phyloP scores from a whole-genome alignment of 805 yeast genomes.

The Dipodascopsis uninucleata region DNA sequence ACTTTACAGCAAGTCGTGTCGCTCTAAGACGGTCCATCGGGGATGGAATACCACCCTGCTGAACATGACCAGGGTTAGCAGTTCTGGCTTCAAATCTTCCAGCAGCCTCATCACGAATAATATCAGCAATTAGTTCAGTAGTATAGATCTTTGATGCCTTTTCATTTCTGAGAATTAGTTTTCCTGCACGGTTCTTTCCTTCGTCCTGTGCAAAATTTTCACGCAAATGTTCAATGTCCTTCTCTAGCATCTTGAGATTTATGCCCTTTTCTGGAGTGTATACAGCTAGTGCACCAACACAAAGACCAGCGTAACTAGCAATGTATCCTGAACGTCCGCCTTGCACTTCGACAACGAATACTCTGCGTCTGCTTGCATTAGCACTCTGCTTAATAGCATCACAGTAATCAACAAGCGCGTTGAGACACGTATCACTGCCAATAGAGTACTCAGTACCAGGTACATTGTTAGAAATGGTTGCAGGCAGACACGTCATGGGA shows the following conservation, averaged over 20 bases:
- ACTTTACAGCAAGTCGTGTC: constrained; percentile 82
- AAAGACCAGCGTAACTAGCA: constrained; percentile 79
- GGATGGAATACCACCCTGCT: constrained; percentile 94
- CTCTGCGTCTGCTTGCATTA: constrained; percentile 88
- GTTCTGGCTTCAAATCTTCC: constrained; percentile 85
- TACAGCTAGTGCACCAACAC: constrained; percentile 86
- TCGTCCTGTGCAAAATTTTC: constrained; percentile 66
- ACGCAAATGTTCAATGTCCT: constrained; percentile 68
- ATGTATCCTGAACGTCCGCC: constrained; percentile 96
- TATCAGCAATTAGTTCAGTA: constrained; percentile 76
- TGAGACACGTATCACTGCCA: constrained; percentile 94
- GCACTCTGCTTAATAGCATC: constrained; percentile 95
- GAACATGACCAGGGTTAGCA: constrained; percentile 97
- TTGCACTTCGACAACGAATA: constrained; percentile 94
- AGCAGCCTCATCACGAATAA: constrained; percentile 72
- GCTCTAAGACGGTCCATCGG: constrained; percentile 91
- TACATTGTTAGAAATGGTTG: constrained; percentile 94
- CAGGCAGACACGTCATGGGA: constrained; percentile 90
- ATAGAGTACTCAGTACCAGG: constrained; percentile 98
- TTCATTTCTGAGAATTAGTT: constrained; percentile 70
- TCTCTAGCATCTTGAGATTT: constrained; percentile 60
- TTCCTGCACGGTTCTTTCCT: constrained; percentile 81
- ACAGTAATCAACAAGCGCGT: constrained; percentile 84
- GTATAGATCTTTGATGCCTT: constrained; percentile 78
- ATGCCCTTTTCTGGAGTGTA: constrained; percentile 88